phyloP scores from a whole-genome alignment of 2,329 filamentous ascomycete species.

The Fusarium dimerum region DNA sequence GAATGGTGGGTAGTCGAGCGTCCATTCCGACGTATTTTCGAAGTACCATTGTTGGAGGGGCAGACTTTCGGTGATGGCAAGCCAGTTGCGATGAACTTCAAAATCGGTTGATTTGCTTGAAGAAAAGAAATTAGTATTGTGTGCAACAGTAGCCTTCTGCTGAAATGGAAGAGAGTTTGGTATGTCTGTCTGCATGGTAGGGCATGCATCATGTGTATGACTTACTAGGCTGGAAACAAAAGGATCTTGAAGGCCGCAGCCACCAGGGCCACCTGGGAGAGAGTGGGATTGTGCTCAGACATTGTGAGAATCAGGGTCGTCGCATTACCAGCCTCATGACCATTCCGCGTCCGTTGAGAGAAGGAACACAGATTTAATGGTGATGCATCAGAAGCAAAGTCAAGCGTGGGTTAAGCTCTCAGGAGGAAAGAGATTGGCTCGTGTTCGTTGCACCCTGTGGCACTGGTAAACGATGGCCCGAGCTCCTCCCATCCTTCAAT shows the following conservation, averaged over 20 bases:
- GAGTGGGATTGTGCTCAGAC: constrained; percentile 82
- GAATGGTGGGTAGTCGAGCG: constrained; percentile 96
- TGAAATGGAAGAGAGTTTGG: constrained; percentile 1
- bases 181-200: not conserved
- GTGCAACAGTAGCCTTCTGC: not conserved
- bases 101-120: constrained; percentile 96
- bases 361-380: not conserved
- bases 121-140: not conserved
- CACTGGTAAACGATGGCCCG: constrained; percentile 13
- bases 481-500: constrained; percentile 7
- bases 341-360: constrained; percentile 5
- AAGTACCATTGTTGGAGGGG: constrained; percentile 91
- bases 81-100: constrained; percentile 98
- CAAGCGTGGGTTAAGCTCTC: constrained; percentile 3
- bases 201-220: constrained; percentile 25
- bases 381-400: not conserved
- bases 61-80: constrained; percentile 90
- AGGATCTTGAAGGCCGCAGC: constrained; percentile 88
- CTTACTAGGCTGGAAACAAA: constrained; percentile 92
- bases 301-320: constrained; percentile 48
- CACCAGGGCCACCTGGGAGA: constrained; percentile 83
- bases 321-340: constrained; percentile 24
- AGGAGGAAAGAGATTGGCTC: constrained; percentile 2
- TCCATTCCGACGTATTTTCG: constrained; percentile 99
- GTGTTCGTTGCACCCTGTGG: constrained; percentile 1